These are phyloP conservation scores for Quercus variabilis DNA, from an alignment of 306 rosid species.

Conservation along the genomic window DNA sequence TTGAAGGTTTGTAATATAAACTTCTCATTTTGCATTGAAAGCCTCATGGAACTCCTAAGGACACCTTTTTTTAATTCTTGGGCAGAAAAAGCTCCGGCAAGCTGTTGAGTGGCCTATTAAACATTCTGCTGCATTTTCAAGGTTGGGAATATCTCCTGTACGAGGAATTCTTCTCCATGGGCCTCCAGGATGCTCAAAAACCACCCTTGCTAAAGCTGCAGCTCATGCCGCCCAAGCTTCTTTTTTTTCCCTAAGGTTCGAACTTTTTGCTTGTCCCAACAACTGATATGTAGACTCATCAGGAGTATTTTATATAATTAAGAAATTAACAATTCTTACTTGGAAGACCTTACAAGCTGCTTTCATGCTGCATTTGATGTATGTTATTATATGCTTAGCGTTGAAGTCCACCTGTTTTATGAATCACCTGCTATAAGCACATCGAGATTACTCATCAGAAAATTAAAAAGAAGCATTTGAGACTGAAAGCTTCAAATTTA, in stretches of 20 bases:
- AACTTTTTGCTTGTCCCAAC: neutral
- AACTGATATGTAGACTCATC: neutral
- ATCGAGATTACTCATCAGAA: too few species aligned
- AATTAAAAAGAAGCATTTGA: neutral
- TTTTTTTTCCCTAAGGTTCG: conserved; percentile 88
- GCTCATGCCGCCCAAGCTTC: conserved; percentile 92
- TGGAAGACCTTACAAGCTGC: too few species aligned
- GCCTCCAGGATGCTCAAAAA: conserved; percentile 97
- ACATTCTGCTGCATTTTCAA: conserved; percentile 58
- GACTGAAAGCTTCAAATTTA: neutral
- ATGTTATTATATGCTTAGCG: neutral
- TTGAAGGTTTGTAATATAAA: conserved; percentile 61
- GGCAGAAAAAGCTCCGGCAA: conserved; percentile 82
- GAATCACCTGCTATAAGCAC: neutral
- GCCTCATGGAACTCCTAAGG: conserved; percentile 6
- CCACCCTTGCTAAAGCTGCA: conserved; percentile 95
- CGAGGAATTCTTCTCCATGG: conserved; percentile 96
- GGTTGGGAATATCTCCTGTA: conserved; percentile 80
- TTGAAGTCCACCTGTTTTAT: neutral
- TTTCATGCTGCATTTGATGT: neutral
- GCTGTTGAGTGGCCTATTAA: conserved; percentile 94
- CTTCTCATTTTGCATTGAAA: conserved; percentile 15
- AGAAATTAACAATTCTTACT: too few species aligned
- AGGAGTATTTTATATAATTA: too few species aligned
- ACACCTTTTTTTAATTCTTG: conserved; percentile 12